Conservation (phyloP, 768 basidiomycete genomes). For the Macrolepiota dolichaula region DNA sequence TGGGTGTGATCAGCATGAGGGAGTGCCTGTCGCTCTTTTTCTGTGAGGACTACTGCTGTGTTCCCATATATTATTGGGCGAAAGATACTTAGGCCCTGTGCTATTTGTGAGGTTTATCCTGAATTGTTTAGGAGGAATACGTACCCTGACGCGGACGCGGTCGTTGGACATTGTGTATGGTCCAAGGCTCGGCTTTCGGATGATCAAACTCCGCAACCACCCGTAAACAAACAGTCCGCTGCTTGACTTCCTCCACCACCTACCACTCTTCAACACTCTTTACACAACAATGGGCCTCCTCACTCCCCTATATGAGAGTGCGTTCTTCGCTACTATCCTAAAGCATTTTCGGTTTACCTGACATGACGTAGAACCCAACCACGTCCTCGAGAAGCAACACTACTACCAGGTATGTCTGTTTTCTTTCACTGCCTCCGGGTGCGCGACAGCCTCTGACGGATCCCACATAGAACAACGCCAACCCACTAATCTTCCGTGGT, state of each 20-base stretch:
- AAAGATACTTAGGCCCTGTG: conserved; percentile 80
- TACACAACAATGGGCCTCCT: conserved; percentile 41
- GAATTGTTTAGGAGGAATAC: conserved; percentile 26
- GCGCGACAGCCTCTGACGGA: not conserved
- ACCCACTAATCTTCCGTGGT: conserved; percentile 56
- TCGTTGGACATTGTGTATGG: conserved; percentile 40
- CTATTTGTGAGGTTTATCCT: conserved; percentile 13
- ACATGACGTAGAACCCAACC: conserved; percentile 52
- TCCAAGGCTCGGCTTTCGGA: conserved; percentile 28
- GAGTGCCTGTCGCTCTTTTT: conserved; percentile 61
- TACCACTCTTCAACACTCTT: conserved; percentile 19
- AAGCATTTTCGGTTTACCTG: conserved; percentile 10
- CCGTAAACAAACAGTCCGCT: conserved; percentile 22
- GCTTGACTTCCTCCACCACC: conserved; percentile 17
- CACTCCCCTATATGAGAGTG: conserved; percentile 65
- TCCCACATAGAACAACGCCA: conserved; percentile 36
- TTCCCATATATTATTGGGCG: conserved; percentile 97
- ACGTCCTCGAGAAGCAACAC: conserved; percentile 63
- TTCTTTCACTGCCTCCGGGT: conserved; percentile 1
- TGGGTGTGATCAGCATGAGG: conserved; percentile 81
- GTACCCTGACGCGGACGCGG: conserved; percentile 76
- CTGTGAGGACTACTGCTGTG: conserved; percentile 73
- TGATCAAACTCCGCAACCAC: conserved; percentile 42
- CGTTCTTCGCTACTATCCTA: conserved; percentile 19
- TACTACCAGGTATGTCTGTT: conserved; percentile 52